Conservation (phyloP, 2,329 filamentous ascomycete genomes). For the Pseudocercospora vitis region DNA sequence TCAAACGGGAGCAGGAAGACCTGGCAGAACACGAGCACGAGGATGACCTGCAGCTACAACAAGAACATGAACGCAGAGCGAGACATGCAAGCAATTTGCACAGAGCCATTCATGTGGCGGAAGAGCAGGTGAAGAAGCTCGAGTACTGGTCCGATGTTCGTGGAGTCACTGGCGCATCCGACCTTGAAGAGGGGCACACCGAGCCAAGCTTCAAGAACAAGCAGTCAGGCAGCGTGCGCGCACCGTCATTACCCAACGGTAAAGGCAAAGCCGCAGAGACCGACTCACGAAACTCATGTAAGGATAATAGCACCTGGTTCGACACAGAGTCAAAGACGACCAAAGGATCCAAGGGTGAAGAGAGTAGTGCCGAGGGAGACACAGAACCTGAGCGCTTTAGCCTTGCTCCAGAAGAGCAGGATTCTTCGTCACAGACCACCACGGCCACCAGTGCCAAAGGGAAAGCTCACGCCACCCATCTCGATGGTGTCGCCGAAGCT, state of each 20-base stretch:
- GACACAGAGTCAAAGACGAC: conserved; percentile 21
- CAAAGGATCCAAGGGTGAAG: conserved; percentile 19
- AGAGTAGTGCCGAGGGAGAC: conserved; percentile 16
- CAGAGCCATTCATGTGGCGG: conserved; percentile 71
- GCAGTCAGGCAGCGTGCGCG: conserved; percentile 20
- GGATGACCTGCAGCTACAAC: conserved; percentile 47
- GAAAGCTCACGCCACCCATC: conserved; percentile 17
- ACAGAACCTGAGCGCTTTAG: conserved; percentile 23
- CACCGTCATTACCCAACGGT: conserved; percentile 3
- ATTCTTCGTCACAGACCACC: conserved; percentile 14
- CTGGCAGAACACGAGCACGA: conserved; percentile 41
- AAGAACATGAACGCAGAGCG: conserved; percentile 38
- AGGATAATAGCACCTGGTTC: conserved; percentile 22
- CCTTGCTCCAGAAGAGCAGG: conserved; percentile 19
- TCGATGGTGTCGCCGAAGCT: conserved; percentile 24
- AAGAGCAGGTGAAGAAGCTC: conserved; percentile 74
- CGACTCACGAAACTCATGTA: conserved; percentile 15
- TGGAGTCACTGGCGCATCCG: conserved; percentile 37
- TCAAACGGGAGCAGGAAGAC: conserved; percentile 52
- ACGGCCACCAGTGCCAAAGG: conserved; percentile 22
- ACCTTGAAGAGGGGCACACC: conserved; percentile 17
- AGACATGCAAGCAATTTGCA: conserved; percentile 67
- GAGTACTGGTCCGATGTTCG: conserved; percentile 81
- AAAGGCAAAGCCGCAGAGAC: not conserved
- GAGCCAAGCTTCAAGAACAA: conserved; percentile 29